These are phyloP conservation scores for Clitopilus passeckerianus DNA, from an alignment of 768 basidiomycete genomes.

Conservation along the genomic window DNA sequence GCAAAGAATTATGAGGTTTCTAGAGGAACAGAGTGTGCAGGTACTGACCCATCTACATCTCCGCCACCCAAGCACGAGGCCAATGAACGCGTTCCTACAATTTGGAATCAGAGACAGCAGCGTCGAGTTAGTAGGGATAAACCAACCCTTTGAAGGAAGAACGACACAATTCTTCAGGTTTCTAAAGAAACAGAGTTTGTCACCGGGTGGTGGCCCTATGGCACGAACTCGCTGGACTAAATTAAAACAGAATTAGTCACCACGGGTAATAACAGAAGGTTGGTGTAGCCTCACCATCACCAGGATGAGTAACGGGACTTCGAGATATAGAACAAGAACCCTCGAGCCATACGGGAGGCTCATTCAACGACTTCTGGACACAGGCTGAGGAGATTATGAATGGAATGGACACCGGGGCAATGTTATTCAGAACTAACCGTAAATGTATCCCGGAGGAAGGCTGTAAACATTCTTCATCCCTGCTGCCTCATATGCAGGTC, in stretches of 20 bases:
- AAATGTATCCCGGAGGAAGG: constrained; percentile 57
- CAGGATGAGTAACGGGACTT: constrained; percentile 73
- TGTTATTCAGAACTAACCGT: constrained; percentile 37
- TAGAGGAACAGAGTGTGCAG: background rate
- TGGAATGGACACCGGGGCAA: background rate
- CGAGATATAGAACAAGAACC: constrained; percentile 63
- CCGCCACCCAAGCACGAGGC: constrained; percentile 71
- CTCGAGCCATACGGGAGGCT: constrained; percentile 48
- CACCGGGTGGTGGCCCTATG: constrained; percentile 63
- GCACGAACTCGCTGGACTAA: constrained; percentile 67
- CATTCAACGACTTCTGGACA: constrained; percentile 45
- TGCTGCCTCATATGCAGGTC: constrained; percentile 51
- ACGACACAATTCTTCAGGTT: constrained; percentile 70
- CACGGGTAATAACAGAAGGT: background rate
- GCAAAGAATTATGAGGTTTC: constrained; percentile 3
- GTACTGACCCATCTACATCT: constrained; percentile 70
- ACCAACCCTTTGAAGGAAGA: constrained; percentile 55
- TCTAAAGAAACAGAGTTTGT: constrained; percentile 49
- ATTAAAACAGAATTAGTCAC: constrained; percentile 1
- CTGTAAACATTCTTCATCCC: constrained; percentile 50
- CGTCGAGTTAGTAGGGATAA: background rate
- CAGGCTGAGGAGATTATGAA: constrained; percentile 37
- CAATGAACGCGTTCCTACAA: constrained; percentile 52
- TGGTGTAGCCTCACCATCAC: constrained; percentile 47
- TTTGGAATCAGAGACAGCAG: background rate